Percentiles rank a stretch among this genome's conserved stretches.
These are phyloP conservation scores for Calonectria fujianensis DNA, from an alignment of 2,329 filamentous ascomycete species.

Conservation along the genomic window DNA sequence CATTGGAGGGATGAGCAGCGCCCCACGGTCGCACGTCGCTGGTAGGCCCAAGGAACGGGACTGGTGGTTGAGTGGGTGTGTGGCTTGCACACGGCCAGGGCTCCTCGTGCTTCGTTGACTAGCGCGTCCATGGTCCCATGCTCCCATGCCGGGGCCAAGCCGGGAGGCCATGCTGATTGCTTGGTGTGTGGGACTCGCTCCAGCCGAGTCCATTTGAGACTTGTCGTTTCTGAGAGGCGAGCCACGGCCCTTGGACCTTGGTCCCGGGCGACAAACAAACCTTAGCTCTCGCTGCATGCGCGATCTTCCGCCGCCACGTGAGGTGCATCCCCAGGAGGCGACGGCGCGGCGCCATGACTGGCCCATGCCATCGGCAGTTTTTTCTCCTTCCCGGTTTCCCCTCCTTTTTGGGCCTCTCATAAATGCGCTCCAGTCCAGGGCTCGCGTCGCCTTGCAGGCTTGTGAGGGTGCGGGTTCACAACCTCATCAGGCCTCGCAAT, in stretches of 20 bases:
- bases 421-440: constrained; percentile 26
- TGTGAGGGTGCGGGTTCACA: constrained; percentile 15
- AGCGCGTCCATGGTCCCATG: constrained; percentile 49
- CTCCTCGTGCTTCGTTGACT: constrained; percentile 57
- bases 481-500: background rate
- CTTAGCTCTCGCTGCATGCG: constrained; percentile 55
- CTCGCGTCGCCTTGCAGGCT: constrained; percentile 20
- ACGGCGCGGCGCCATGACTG: constrained; percentile 45
- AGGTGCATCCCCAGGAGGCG: constrained; percentile 49
- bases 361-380: constrained; percentile 44
- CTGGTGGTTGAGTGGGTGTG: constrained; percentile 47
- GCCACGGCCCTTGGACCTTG: constrained; percentile 28
- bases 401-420: constrained; percentile 23
- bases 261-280: constrained; percentile 47
- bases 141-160: constrained; percentile 48
- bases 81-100: constrained; percentile 55
- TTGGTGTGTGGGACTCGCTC: constrained; percentile 31
- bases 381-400: constrained; percentile 33
- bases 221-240: constrained; percentile 36
- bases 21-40: constrained; percentile 39
- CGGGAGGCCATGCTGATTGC: constrained; percentile 36
- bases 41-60: constrained; percentile 45
- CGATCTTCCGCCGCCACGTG: constrained; percentile 61
- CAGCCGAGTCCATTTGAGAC: constrained; percentile 38
- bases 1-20: constrained; percentile 17